Conservation (phyloP, 2,329 filamentous ascomycete species). For the Lecanosticta acicola region DNA sequence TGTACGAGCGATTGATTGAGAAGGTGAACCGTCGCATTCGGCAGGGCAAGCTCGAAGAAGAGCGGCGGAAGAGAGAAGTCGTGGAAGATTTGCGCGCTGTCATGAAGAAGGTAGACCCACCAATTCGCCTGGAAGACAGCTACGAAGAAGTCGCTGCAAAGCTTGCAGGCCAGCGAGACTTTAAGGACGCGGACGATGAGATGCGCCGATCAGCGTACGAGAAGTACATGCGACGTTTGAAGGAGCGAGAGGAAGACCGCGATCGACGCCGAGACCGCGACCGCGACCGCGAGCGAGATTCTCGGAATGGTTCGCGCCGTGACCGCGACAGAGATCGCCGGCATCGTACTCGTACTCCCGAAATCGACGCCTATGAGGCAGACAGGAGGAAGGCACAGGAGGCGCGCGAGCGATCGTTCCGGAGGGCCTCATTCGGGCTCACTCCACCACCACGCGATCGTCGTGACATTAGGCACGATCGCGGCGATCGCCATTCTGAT, state of each 20-base stretch:
- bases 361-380: conserved; percentile 89
- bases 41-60: conserved; percentile 73
- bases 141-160: conserved; percentile 83
- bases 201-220: conserved; percentile 79
- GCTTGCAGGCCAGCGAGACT: conserved; percentile 77
- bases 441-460: conserved; percentile 33
- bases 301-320: too few species aligned
- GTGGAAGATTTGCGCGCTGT: conserved; percentile 77
- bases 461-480: conserved; percentile 23
- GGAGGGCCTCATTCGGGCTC: conserved; percentile 54
- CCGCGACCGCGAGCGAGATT: conserved; percentile 24
- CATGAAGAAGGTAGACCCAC: conserved; percentile 86
- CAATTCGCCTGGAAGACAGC: conserved; percentile 68
- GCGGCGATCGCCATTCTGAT: conserved; percentile 23
- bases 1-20: conserved; percentile 83
- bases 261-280: conserved; percentile 35
- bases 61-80: conserved; percentile 78
- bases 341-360: conserved; percentile 64
- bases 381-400: conserved; percentile 90
- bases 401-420: conserved; percentile 88
- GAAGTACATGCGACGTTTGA: conserved; percentile 83
- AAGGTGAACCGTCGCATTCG: conserved; percentile 75
- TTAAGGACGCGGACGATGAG: conserved; percentile 79
- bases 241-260: conserved; percentile 59
- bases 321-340: conserved; percentile 52